phyloP scores from a whole-genome alignment of 192 early-diverging fungal genomes.

The Gonapodya sp. region DNA sequence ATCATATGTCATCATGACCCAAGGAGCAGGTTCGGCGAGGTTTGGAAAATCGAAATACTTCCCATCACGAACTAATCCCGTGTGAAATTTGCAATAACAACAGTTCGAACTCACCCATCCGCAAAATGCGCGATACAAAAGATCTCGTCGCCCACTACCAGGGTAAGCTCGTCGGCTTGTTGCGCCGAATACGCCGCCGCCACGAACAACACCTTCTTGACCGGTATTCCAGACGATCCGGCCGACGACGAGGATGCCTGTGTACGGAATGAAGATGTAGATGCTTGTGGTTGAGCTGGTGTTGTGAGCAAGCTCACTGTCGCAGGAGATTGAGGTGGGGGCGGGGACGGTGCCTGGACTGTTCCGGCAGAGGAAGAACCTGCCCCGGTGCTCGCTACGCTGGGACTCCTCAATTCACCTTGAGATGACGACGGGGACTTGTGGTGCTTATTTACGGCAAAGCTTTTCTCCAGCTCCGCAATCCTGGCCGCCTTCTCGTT shows the following conservation, averaged over 20 bases:
- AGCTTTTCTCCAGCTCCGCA: background rate
- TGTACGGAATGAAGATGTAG: background rate
- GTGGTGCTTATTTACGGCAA: background rate
- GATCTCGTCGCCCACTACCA: background rate
- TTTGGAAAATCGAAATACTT: no score
- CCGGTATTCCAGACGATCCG: background rate
- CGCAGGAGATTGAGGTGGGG: no score
- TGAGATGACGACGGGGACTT: background rate
- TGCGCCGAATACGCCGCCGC: background rate
- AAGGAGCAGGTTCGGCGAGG: background rate
- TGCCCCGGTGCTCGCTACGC: background rate
- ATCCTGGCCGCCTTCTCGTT: background rate
- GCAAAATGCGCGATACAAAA: background rate
- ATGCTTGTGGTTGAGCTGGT: background rate
- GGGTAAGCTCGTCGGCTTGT: background rate
- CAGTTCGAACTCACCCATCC: background rate
- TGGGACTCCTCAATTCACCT: no score
- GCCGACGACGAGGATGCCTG: background rate
- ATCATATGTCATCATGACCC: background rate
- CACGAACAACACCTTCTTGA: background rate
- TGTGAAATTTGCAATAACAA: no score
- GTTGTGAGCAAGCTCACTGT: background rate
- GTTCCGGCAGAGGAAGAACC: background rate
- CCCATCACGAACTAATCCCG: no score
- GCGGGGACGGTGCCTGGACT: background rate